These are phyloP conservation scores for Coelastrella sp. DNA, from an alignment of 139 green algal genomes.

Conservation along the genomic window DNA sequence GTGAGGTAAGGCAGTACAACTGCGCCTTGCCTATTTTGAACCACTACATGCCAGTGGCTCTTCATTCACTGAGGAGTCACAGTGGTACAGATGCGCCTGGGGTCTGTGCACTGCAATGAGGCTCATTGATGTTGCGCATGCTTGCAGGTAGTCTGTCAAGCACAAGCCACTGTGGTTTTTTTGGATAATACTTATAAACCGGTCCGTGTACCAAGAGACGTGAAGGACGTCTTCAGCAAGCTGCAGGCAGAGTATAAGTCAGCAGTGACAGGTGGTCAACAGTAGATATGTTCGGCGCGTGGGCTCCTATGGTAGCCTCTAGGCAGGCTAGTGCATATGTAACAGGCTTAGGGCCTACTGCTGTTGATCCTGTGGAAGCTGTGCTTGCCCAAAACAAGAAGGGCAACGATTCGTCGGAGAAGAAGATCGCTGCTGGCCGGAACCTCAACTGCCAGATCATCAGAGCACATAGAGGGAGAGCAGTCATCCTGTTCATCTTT, in stretches of 20 bases:
- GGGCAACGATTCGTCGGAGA: neutral
- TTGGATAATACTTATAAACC: conserved; percentile 41
- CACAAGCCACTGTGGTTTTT: conserved; percentile 39
- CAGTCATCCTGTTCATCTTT: no score
- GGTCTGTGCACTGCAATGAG: neutral
- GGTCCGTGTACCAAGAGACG: neutral
- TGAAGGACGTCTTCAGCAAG: conserved; percentile 26
- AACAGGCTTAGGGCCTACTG: no score
- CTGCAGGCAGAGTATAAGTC: conserved; percentile 17
- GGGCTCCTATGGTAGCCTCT: no score
- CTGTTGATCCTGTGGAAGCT: no score
- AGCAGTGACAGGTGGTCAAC: neutral
- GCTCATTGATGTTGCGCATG: neutral
- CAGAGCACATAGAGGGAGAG: neutral
- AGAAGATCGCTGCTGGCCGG: neutral
- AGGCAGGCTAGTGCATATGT: no score
- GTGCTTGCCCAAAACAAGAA: neutral
- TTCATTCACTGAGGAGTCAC: no score
- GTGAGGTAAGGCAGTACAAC: no score
- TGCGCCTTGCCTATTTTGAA: no score
- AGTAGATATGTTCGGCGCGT: neutral
- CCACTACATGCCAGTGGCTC: no score
- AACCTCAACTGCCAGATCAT: neutral
- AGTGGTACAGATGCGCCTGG: neutral
- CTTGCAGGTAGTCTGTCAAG: conserved; percentile 40